A percentile compares a stretch with the other conserved stretches of the same genome.
Evolutionary conservation across 441 rosid species (phyloP).

Genomic region (Arabidopsis lyrata): DNA sequence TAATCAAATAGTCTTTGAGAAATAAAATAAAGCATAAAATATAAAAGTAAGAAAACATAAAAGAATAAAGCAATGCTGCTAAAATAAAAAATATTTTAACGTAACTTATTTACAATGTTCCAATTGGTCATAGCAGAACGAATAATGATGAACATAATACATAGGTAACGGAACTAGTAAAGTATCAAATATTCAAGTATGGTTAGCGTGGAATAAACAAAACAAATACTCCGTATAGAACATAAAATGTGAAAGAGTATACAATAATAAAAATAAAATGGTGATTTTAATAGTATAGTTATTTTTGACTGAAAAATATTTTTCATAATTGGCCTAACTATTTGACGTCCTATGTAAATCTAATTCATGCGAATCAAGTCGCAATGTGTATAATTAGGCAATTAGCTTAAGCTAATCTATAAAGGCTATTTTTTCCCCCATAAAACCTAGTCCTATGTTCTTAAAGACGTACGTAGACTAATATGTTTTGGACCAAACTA

Average conservation of each 20-base stretch:
- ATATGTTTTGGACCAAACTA: slow-evolving; percentile 9
- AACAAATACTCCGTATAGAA: neutral
- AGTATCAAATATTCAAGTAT: neutral
- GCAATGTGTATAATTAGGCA: too few relatives aligned
- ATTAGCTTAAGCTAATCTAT: neutral
- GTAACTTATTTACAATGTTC: neutral
- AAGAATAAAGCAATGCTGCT: neutral
- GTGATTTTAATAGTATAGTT: neutral
- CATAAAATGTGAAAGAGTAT: neutral
- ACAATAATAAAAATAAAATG: neutral
- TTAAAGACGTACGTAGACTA: neutral
- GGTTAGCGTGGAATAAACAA: neutral
- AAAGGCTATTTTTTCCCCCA: too few relatives aligned
- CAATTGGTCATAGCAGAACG: neutral
- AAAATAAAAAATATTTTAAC: neutral
- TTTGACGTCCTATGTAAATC: neutral
- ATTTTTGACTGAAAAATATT: neutral
- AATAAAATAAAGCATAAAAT: slow-evolving; percentile 16
- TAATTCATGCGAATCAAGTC: neutral
- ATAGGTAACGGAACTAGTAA: neutral
- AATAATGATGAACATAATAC: neutral
- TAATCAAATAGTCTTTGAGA: slow-evolving; percentile 15
- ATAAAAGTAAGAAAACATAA: neutral
- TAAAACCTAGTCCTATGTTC: neutral
- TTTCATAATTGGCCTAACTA: neutral